Evolutionary conservation across 352 stramenopile genomes (phyloP).

Genomic region (Pythium brassicae): DNA sequence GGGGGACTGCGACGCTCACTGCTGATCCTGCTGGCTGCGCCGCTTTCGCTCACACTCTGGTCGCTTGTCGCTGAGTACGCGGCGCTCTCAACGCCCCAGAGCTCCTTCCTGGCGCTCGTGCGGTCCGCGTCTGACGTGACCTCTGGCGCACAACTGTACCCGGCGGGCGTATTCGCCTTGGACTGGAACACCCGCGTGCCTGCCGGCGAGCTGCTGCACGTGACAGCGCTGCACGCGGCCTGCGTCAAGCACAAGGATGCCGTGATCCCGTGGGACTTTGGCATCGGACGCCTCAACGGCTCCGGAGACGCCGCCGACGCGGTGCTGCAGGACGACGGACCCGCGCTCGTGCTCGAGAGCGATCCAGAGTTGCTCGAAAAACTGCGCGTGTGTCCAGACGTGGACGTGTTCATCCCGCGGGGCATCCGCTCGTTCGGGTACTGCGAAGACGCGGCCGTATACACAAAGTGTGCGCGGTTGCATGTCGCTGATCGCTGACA

Average conservation of each 20-base stretch:
- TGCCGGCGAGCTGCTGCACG: slow-evolving; percentile 32
- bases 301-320: slow-evolving; percentile 8
- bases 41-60: slow-evolving; percentile 13
- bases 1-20: slow-evolving; percentile 9
- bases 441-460: slow-evolving; percentile 62
- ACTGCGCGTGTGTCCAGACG: slow-evolving; percentile 39
- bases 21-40: slow-evolving; percentile 7
- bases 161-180: slow-evolving; percentile 9
- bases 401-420: slow-evolving; percentile 58
- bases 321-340: too few species aligned
- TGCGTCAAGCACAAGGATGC: slow-evolving; percentile 25
- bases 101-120: slow-evolving; percentile 13
- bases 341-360: slow-evolving; percentile 23
- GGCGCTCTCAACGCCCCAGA: slow-evolving; percentile 11
- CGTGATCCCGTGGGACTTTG: slow-evolving; percentile 29
- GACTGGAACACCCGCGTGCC: slow-evolving; percentile 17
- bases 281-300: slow-evolving; percentile 5
- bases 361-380: slow-evolving; percentile 38
- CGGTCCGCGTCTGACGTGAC: slow-evolving; percentile 6
- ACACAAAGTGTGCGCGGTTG: slow-evolving; percentile 54
- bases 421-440: slow-evolving; percentile 53
- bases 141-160: slow-evolving; percentile 2
- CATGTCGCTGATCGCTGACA: not conserved
- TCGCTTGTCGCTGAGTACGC: slow-evolving; percentile 16
- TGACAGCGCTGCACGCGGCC: slow-evolving; percentile 28